A percentile compares a stretch with the other conserved stretches of the same genome.
Evolutionary conservation across 139 green algal species (phyloP).

Genomic region (Chlamydomonas schloesseri): DNA sequence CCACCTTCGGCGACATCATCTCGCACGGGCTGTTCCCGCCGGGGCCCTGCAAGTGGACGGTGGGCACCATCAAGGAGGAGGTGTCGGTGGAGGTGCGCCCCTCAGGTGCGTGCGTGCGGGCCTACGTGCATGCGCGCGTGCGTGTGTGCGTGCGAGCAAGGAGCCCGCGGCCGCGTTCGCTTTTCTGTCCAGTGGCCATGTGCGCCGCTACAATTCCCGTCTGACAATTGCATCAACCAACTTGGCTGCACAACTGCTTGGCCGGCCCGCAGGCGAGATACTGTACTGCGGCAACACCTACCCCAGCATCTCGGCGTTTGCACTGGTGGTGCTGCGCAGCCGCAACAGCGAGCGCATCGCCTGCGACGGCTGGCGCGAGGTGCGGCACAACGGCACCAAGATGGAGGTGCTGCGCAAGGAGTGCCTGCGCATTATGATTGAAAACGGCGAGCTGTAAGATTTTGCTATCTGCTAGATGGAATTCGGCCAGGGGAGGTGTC

Average conservation of each 20-base stretch:
- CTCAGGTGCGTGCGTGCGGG: background rate
- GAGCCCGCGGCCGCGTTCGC: too few species aligned
- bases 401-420: background rate
- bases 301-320: background rate
- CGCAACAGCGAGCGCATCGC: background rate
- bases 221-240: too few species aligned
- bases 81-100: background rate
- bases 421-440: background rate
- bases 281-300: background rate
- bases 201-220: too few species aligned
- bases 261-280: constrained; percentile 2
- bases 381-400: background rate
- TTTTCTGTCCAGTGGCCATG: too few species aligned
- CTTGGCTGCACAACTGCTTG: too few species aligned
- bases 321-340: background rate
- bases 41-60: background rate
- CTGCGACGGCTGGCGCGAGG: constrained; percentile 6
- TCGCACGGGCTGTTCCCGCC: background rate
- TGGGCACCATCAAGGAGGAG: constrained; percentile 6
- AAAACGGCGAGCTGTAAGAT: background rate
- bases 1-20: background rate
- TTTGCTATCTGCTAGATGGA: too few species aligned
- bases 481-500: too few species aligned
- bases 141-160: too few species aligned
- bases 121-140: too few species aligned